phyloP scores from a whole-genome alignment of 768 basidiomycete genomes.

The Hysterangium stoloniferum region DNA sequence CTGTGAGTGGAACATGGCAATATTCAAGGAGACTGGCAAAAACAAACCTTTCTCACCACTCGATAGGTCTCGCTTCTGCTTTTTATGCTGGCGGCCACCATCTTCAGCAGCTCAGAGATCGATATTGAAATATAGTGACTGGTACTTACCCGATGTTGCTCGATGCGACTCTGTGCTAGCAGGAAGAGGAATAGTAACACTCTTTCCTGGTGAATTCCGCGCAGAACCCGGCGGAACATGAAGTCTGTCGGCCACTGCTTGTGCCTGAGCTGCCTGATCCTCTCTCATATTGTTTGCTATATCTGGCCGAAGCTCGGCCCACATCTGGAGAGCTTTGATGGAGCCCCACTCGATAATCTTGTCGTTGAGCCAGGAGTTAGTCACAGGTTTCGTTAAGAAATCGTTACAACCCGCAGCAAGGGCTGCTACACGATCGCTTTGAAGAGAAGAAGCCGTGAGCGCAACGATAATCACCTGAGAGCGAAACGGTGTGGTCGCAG shows the following conservation, averaged over 20 bases:
- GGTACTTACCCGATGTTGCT: neutral
- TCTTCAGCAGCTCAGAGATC: neutral
- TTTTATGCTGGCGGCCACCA: neutral
- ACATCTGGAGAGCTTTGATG: constrained; percentile 90
- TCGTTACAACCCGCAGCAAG: constrained; percentile 98
- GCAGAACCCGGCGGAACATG: constrained; percentile 38
- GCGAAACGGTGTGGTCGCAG: constrained; percentile 58
- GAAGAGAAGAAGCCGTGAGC: constrained; percentile 93
- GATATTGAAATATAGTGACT: neutral
- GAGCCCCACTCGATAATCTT: constrained; percentile 99
- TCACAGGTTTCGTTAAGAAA: constrained; percentile 96
- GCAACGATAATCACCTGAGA: constrained; percentile 98
- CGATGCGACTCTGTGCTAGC: neutral
- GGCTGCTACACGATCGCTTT: constrained; percentile 93
- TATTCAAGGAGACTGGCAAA: too few relatives aligned
- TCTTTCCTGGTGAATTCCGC: constrained; percentile 1
- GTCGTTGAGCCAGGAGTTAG: constrained; percentile 89
- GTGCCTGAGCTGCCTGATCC: constrained; percentile 41
- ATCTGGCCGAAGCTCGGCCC: constrained; percentile 74
- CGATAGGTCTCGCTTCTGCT: too few relatives aligned
- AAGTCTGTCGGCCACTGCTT: constrained; percentile 37
- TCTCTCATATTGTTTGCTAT: constrained; percentile 37
- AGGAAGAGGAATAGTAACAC: neutral
- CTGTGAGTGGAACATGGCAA: too few relatives aligned
- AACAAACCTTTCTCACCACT: too few relatives aligned